Conservation (phyloP, 148 eudicot species). For the Diospyros lotus region DNA sequence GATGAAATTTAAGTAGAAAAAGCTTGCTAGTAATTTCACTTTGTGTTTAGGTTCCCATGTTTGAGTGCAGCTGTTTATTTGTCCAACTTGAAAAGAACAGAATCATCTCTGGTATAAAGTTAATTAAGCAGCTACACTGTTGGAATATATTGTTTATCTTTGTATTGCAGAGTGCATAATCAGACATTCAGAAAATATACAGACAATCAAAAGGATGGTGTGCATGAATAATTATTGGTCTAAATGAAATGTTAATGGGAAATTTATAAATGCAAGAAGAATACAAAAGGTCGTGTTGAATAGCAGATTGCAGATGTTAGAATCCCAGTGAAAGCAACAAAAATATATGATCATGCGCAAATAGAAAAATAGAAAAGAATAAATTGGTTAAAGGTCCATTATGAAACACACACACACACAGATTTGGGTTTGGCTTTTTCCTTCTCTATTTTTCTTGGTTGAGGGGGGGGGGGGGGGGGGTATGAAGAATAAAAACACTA, state of each 20-base stretch:
- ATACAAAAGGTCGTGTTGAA: too few species aligned
- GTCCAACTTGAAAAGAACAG: not conserved
- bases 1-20: not conserved
- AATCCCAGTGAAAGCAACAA: not conserved
- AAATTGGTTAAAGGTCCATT: not conserved
- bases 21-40: constrained; percentile 8
- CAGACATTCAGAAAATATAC: too few species aligned
- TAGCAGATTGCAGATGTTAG: not conserved
- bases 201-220: too few species aligned
- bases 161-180: not conserved
- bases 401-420: too few species aligned
- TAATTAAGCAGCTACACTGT: not conserved
- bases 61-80: constrained; percentile 4
- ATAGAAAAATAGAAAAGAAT: not conserved
- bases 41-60: not conserved
- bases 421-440: too few species aligned
- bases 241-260: too few species aligned
- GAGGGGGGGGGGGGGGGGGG: not conserved
- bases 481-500: not conserved
- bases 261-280: too few species aligned
- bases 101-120: not conserved
- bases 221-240: too few species aligned
- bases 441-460: too few species aligned
- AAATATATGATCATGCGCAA: not conserved
- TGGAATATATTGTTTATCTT: not conserved